Evolutionary conservation across 257 asterid species (phyloP).

Genomic region (Mitragyna speciosa): DNA sequence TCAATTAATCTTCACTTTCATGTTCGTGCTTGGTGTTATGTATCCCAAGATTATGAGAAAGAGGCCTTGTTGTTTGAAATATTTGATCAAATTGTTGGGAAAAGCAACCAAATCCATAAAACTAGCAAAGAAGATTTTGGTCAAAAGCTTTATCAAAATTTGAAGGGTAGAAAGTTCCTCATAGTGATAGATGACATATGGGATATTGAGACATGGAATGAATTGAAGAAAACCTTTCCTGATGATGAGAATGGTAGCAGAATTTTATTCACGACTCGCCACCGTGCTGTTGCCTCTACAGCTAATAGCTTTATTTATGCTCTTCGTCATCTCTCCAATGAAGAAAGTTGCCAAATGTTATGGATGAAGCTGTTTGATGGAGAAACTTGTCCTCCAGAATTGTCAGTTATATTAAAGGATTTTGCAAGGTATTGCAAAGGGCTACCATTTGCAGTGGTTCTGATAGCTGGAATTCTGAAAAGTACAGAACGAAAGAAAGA

Average conservation of each 20-base stretch:
- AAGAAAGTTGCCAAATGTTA: conserved; percentile 37
- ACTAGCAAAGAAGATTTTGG: conserved; percentile 7
- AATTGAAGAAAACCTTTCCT: background rate
- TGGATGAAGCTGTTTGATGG: conserved; percentile 29
- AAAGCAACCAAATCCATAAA: conserved; percentile 1
- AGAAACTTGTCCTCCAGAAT: conserved; percentile 23
- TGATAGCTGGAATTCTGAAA: conserved; percentile 39
- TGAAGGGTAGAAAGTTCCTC: conserved; percentile 30
- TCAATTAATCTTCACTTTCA: conserved; percentile 19
- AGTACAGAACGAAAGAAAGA: conserved; percentile 8
- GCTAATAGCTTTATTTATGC: conserved; percentile 14
- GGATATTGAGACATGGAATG: conserved; percentile 28
- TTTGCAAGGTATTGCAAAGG: conserved; percentile 34
- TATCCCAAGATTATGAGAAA: conserved; percentile 29
- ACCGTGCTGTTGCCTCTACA: conserved; percentile 11
- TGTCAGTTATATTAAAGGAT: conserved; percentile 16
- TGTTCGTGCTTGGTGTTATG: conserved; percentile 26
- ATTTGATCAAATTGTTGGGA: background rate
- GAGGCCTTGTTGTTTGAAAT: conserved; percentile 22
- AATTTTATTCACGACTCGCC: conserved; percentile 35
- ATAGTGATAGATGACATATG: conserved; percentile 49
- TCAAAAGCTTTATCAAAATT: conserved; percentile 19
- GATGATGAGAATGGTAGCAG: conserved; percentile 28
- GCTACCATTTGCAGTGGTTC: conserved; percentile 41
- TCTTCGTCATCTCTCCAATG: conserved; percentile 19